These are phyloP conservation scores for Pyrrhoderma lamaoense DNA, from an alignment of 1,284 basidiomycete species.

Conservation along the genomic window DNA sequence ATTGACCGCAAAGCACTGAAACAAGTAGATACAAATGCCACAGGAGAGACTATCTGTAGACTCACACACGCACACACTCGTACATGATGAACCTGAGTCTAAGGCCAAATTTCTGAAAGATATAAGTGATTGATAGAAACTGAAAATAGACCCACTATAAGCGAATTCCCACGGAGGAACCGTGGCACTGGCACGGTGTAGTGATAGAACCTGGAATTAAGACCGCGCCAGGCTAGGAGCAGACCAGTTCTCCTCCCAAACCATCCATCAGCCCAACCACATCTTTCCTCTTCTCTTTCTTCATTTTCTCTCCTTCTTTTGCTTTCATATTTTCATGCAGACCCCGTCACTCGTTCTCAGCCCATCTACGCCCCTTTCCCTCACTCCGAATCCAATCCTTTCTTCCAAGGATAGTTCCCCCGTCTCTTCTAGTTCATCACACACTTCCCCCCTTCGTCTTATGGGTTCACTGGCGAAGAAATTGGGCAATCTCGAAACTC, in stretches of 20 bases:
- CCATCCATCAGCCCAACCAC: not conserved
- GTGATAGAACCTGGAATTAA: too few relatives aligned
- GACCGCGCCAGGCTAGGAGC: too few relatives aligned
- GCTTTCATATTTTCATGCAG: conserved; percentile 44
- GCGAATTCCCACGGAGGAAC: too few relatives aligned
- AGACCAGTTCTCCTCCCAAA: not conserved
- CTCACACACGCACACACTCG: too few relatives aligned
- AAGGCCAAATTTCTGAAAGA: too few relatives aligned
- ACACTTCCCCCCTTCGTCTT: conserved; percentile 23
- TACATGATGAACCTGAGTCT: too few relatives aligned
- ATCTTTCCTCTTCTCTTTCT: not conserved
- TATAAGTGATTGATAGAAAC: too few relatives aligned
- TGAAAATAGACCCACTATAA: too few relatives aligned
- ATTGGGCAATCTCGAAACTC: conserved; percentile 33
- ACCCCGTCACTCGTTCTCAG: conserved; percentile 37
- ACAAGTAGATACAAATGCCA: too few relatives aligned
- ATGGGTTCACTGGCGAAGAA: conserved; percentile 10
- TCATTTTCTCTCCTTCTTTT: not conserved
- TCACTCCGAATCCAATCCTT: conserved; percentile 22
- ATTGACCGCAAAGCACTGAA: too few relatives aligned
- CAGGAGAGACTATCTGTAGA: too few relatives aligned
- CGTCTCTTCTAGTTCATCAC: conserved; percentile 30
- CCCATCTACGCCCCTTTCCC: conserved; percentile 32
- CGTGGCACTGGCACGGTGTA: too few relatives aligned
- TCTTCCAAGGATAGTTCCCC: conserved; percentile 20